Percentiles rank a stretch among this genome's conserved stretches.
These are phyloP conservation scores for Acmispon strigosus DNA, from an alignment of 306 rosid genomes.

Conservation along the genomic window DNA sequence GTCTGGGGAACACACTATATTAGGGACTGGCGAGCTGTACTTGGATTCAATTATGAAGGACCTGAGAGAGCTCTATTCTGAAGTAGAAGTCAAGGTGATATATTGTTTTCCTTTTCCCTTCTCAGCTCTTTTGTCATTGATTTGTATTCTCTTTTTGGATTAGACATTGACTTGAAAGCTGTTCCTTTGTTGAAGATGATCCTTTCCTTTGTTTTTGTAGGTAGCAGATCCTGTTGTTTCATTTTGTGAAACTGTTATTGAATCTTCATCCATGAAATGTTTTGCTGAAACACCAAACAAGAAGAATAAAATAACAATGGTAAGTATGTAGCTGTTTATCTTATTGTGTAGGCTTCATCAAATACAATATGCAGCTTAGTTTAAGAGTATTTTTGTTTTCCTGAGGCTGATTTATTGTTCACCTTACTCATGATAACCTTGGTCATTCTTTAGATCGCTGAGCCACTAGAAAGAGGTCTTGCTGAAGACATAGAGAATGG, in stretches of 20 bases:
- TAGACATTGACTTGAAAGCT: slow-evolving; percentile 2
- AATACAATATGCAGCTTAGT: background rate
- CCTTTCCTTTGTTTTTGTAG: slow-evolving; percentile 36
- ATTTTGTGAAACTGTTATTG: slow-evolving; percentile 96
- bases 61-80: slow-evolving; percentile 93
- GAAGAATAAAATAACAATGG: slow-evolving; percentile 99
- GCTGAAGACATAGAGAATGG: slow-evolving; percentile 97
- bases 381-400: background rate
- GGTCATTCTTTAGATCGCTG: slow-evolving; percentile 63
- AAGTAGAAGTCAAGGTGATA: slow-evolving; percentile 95
- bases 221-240: slow-evolving; percentile 99
- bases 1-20: slow-evolving; percentile 94
- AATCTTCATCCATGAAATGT: slow-evolving; percentile 98
- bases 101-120: background rate
- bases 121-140: background rate
- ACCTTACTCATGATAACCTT: background rate
- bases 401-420: background rate
- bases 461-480: slow-evolving; percentile 95
- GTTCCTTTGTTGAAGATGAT: slow-evolving; percentile 16
- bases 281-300: slow-evolving; percentile 98
- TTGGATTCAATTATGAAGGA: slow-evolving; percentile 99
- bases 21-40: slow-evolving; percentile 97
- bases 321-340: slow-evolving; percentile 20
- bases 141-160: background rate
- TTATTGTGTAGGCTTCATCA: background rate